Percentiles rank a stretch among this genome's conserved stretches.
Evolutionary conservation across 768 basidiomycete species (phyloP).

Genomic region (Termitomyces eurrhizus): DNA sequence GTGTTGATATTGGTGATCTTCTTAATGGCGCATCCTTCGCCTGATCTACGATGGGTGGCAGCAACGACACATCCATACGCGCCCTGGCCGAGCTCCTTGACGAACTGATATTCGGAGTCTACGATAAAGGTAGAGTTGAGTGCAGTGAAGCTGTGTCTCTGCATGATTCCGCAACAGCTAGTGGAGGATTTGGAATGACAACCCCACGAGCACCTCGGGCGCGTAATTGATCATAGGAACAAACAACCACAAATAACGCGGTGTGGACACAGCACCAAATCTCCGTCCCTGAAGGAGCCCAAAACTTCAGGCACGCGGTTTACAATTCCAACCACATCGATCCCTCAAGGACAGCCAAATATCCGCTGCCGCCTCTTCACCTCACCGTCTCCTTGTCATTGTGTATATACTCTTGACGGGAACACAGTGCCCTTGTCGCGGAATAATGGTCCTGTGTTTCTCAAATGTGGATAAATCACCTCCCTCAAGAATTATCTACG

Average conservation of each 20-base stretch:
- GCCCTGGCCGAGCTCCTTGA: slow-evolving; percentile 96
- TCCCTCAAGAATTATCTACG: not conserved
- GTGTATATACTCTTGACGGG: slow-evolving; percentile 25
- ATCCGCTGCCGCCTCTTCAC: slow-evolving; percentile 20
- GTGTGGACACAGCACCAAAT: slow-evolving; percentile 1
- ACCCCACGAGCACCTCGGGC: slow-evolving; percentile 1
- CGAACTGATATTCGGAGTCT: slow-evolving; percentile 86
- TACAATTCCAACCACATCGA: not conserved
- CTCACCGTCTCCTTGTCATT: not conserved
- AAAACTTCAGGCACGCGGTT: not conserved
- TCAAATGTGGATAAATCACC: not conserved
- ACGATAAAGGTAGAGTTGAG: slow-evolving; percentile 87
- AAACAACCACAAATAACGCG: slow-evolving; percentile 17
- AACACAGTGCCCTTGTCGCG: not conserved
- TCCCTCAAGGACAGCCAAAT: slow-evolving; percentile 24
- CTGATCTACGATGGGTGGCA: slow-evolving; percentile 77
- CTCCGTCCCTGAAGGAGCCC: not conserved
- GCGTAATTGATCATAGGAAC: slow-evolving; percentile 15
- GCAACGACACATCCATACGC: slow-evolving; percentile 92
- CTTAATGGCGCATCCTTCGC: slow-evolving; percentile 92
- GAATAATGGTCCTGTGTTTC: not conserved
- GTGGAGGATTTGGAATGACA: slow-evolving; percentile 7
- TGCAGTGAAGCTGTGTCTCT: slow-evolving; percentile 74
- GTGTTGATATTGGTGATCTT: slow-evolving; percentile 95
- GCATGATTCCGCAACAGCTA: slow-evolving; percentile 36